These are phyloP conservation scores for Setomelanomma holmii DNA, from an alignment of 2,329 filamentous ascomycete genomes.

Conservation along the genomic window DNA sequence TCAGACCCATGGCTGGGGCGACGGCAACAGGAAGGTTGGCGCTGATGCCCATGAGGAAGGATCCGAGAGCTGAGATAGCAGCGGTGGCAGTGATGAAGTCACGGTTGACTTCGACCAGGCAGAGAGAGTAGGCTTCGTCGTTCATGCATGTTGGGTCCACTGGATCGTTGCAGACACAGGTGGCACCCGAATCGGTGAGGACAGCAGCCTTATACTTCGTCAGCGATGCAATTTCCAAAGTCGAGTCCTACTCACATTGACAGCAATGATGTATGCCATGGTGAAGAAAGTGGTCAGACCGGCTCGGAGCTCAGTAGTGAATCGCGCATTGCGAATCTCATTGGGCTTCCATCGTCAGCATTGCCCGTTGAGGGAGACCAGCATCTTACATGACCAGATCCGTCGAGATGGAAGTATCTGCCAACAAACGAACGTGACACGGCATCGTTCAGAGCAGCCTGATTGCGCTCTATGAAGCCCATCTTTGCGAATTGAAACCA, in stretches of 20 bases:
- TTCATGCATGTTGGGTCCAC: constrained; percentile 59
- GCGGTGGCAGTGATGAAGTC: constrained; percentile 86
- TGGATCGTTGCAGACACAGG: constrained; percentile 72
- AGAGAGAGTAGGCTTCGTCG: constrained; percentile 69
- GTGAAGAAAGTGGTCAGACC: constrained; percentile 74
- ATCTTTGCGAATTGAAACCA: constrained; percentile 8
- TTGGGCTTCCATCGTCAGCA: constrained; percentile 58
- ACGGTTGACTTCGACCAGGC: constrained; percentile 68
- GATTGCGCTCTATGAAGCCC: constrained; percentile 27
- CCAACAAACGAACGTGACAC: constrained; percentile 45
- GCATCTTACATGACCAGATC: constrained; percentile 77
- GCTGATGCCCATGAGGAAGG: constrained; percentile 81
- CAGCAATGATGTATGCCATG: constrained; percentile 67
- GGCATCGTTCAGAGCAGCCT: constrained; percentile 37
- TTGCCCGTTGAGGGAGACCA: too few species aligned
- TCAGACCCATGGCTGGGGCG: constrained; percentile 80
- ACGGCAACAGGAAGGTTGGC: constrained; percentile 80
- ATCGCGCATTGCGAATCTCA: constrained; percentile 76
- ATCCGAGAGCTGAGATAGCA: constrained; percentile 79
- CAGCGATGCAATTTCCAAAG: constrained; percentile 38
- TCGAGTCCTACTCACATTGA: constrained; percentile 56
- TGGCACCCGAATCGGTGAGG: constrained; percentile 74
- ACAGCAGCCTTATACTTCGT: constrained; percentile 58
- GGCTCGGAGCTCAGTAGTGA: constrained; percentile 83
- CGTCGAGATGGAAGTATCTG: constrained; percentile 74